Evolutionary conservation across 2,329 filamentous ascomycete species (phyloP), one percentile per base, ranked within the genome.

Genomic region (Fonsecaea pugnacius): DNA sequence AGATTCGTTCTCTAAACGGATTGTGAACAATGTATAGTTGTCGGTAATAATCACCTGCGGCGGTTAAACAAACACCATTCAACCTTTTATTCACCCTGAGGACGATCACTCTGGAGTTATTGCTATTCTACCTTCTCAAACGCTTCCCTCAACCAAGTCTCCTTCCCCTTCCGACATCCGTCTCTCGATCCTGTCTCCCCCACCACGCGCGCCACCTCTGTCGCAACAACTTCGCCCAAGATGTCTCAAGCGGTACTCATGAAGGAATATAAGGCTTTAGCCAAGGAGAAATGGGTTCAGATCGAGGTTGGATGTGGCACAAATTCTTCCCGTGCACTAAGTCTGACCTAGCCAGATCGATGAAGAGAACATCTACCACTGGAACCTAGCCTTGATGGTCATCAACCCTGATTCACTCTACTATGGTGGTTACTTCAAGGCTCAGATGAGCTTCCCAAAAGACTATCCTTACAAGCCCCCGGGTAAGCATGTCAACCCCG

Each of bases 381-480:
- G 95, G 94, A 88, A 87, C 66, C 82, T 98, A 54, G 93, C 90
- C 3, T 86, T 99, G 63, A 93, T 96, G 80, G 91, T 97, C 40
- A 86, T 97, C 73, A 98, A 98, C 78, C 87, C 91, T 0, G 93
- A 96, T 72, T 96, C 92, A 67, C 84, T 90, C 69, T 98, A 96
- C 82, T 89, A 96, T 73, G 93, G 93, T 65, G 95, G 91, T 70
- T 99, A 96, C 78, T 92, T 97, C 77, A 93, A 86, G 83, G 91
- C 91, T 60, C 88, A 90, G 72, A 95, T 99, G 89, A 87, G 84
- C 24, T 98, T 99, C 73, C 89, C 91, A 9, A 82, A 84, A 72
- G 93, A 96, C 72, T 99, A 98, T 77, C 95, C 95, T 0, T 96
- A 91, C 80, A 84, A 86, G 48, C 94, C 94, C 32, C 94, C 94